These are phyloP conservation scores for Oehlia diaphana DNA, from an alignment of 192 early-diverging fungal species.

Conservation along the genomic window DNA sequence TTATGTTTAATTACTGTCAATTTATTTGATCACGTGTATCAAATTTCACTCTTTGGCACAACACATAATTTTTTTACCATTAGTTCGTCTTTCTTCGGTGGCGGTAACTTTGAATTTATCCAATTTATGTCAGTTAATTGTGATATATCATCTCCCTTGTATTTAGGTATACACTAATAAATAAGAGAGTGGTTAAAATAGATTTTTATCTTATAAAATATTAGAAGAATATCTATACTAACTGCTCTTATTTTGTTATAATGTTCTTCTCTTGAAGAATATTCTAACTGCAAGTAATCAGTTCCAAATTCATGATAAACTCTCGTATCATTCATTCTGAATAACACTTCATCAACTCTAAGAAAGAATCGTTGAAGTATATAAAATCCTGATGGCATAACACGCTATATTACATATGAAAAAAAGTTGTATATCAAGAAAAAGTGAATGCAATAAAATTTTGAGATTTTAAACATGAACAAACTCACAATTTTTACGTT, in stretches of 20 bases:
- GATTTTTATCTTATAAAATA: background rate
- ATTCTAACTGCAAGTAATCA: slow-evolving; percentile 65
- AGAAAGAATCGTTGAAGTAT: slow-evolving; percentile 86
- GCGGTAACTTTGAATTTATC: slow-evolving; percentile 51
- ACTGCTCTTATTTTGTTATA: slow-evolving; percentile 62
- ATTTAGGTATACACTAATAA: slow-evolving; percentile 39
- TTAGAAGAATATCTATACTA: slow-evolving; percentile 23
- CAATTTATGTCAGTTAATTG: slow-evolving; percentile 59
- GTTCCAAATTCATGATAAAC: slow-evolving; percentile 86
- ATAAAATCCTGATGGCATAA: slow-evolving; percentile 92
- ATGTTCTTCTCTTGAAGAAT: slow-evolving; percentile 62
- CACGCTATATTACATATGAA: slow-evolving; percentile 54
- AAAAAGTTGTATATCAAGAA: background rate
- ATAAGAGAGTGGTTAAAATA: background rate
- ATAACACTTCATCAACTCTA: slow-evolving; percentile 91
- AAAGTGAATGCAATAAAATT: background rate
- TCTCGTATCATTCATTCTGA: slow-evolving; percentile 88
- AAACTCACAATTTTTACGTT: slow-evolving; percentile 71
- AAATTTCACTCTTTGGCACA: background rate
- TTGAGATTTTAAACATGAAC: too few relatives aligned
- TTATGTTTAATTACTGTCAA: too few relatives aligned
- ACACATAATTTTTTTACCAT: slow-evolving; percentile 17
- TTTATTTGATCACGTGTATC: too few relatives aligned
- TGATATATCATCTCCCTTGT: slow-evolving; percentile 52
- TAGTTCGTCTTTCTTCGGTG: background rate